These are phyloP conservation scores for Babesia ovata DNA, from an alignment of 169 alveolate species.

Conservation along the genomic window DNA sequence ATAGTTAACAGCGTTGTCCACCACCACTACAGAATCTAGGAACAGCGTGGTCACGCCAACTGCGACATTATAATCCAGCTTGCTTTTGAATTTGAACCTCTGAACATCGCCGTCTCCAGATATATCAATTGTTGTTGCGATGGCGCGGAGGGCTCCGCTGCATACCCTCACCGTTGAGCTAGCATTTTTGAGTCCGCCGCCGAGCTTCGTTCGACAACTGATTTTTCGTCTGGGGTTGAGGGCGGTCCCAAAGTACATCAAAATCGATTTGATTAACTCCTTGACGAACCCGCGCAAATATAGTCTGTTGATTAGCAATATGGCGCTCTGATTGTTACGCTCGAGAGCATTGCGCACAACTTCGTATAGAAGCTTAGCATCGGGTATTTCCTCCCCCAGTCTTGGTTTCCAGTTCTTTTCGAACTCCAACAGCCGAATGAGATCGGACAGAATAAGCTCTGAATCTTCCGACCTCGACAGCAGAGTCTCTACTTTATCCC, in stretches of 20 bases:
- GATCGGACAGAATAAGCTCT: slow-evolving; percentile 1
- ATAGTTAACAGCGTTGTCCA: not conserved
- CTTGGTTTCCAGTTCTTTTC: not conserved
- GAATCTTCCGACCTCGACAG: not conserved
- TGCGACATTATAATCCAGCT: slow-evolving; percentile 9
- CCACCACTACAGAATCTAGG: slow-evolving; percentile 10
- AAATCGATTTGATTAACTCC: slow-evolving; percentile 6
- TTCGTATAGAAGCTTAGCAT: slow-evolving; percentile 5
- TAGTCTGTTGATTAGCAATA: slow-evolving; percentile 16
- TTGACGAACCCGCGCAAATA: slow-evolving; percentile 43
- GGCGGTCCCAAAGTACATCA: slow-evolving; percentile 5
- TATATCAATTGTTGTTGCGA: slow-evolving; percentile 18
- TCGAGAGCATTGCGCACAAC: slow-evolving; percentile 14
- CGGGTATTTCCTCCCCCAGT: not conserved
- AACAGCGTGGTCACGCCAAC: not conserved
- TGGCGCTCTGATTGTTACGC: not conserved
- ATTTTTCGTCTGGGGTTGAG: not conserved
- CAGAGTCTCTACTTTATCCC: not conserved
- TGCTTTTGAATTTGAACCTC: not conserved
- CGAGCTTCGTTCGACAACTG: not conserved
- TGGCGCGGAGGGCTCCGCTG: slow-evolving; percentile 15
- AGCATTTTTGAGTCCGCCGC: not conserved
- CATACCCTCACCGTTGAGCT: slow-evolving; percentile 30
- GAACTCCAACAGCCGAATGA: slow-evolving; percentile 32
- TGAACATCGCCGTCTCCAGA: not conserved